These are phyloP conservation scores for Lupinus albus DNA, from an alignment of 306 rosid genomes.

Conservation along the genomic window DNA sequence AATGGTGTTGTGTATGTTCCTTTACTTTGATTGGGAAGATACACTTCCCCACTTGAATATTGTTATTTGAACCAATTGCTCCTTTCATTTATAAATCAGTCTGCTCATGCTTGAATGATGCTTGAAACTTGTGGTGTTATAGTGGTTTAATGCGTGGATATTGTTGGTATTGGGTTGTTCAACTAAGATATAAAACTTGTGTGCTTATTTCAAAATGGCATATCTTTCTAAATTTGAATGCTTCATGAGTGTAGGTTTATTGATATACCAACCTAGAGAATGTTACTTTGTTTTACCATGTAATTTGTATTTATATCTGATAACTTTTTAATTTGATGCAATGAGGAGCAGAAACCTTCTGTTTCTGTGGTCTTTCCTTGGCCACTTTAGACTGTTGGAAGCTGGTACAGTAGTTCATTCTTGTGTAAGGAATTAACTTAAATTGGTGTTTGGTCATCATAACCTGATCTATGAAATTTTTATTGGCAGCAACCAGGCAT, in stretches of 20 bases:
- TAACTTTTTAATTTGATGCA: constrained; percentile 27
- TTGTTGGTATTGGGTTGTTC: neutral
- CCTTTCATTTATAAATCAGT: neutral
- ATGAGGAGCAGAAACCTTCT: constrained; percentile 1
- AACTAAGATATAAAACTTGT: constrained; percentile 4
- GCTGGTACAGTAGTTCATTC: constrained; percentile 20
- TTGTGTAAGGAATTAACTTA: neutral
- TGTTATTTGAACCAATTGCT: constrained; percentile 9
- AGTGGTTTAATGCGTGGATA: constrained; percentile 2
- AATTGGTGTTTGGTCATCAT: constrained; percentile 24
- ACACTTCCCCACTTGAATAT: constrained; percentile 6
- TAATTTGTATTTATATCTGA: neutral
- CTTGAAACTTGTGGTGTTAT: constrained; percentile 15
- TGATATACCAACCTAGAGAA: constrained; percentile 5
- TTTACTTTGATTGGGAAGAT: constrained; percentile 3
- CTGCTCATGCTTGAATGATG: neutral
- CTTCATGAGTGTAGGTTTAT: neutral
- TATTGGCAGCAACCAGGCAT: constrained; percentile 91
- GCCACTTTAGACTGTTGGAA: neutral
- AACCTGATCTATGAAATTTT: constrained; percentile 6
- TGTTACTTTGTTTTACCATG: constrained; percentile 17
- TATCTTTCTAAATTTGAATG: constrained; percentile 3
- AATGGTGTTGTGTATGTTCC: too few species aligned
- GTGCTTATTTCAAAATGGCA: constrained; percentile 6
- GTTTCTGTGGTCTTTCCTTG: neutral